Evolutionary conservation across 495 filamentous ascomycete genomes (phyloP).

Genomic region (Tuber microsphaerosporum): DNA sequence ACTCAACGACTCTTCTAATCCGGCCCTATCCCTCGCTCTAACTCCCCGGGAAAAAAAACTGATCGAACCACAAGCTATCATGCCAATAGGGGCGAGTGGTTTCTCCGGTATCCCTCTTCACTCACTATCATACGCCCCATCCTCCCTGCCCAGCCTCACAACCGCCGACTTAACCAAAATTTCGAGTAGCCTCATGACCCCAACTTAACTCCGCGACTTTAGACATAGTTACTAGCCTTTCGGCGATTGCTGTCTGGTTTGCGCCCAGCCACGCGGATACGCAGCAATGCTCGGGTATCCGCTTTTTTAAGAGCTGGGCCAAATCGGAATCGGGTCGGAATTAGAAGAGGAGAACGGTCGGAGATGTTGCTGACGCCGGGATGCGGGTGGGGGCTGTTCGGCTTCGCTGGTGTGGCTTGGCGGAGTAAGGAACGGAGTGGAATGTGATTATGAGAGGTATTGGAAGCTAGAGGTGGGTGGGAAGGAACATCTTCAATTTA

Average conservation of each 20-base stretch:
- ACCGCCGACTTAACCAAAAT: neutral
- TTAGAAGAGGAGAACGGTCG: neutral
- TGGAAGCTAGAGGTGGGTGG: neutral
- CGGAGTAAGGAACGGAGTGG: neutral
- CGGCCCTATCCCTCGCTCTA: neutral
- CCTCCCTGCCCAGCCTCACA: neutral
- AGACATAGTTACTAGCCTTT: neutral
- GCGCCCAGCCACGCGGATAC: neutral
- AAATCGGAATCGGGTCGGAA: neutral
- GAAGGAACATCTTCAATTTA: neutral
- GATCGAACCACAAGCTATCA: neutral
- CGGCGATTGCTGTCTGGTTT: neutral
- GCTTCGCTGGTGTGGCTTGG: neutral
- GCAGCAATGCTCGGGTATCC: neutral
- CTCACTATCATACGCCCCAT: neutral
- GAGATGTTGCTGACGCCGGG: neutral
- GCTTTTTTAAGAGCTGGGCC: neutral
- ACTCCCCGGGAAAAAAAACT: neutral
- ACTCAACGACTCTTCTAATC: neutral
- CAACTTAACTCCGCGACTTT: neutral
- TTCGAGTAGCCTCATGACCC: neutral
- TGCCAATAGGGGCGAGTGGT: neutral
- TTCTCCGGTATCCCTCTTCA: neutral
- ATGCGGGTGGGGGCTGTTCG: neutral
- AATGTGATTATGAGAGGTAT: neutral